phyloP scores from a whole-genome alignment of 1,284 basidiomycete genomes.

The Trichosporon sp. region DNA sequence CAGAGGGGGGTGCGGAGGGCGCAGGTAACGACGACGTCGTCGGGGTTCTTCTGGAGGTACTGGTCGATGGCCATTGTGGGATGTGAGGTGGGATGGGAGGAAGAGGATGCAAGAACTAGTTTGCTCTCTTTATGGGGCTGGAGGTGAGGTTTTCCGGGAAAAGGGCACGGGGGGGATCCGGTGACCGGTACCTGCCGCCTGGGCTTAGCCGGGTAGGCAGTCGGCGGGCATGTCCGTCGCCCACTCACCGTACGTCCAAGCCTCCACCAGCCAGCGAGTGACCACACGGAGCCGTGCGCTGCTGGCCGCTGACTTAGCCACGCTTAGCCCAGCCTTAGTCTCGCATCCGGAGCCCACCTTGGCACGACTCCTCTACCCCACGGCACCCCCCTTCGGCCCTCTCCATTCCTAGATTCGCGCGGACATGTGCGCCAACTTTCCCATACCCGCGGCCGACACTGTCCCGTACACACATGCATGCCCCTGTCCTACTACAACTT shows the following conservation, averaged over 20 bases:
- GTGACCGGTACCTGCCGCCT: conserved; percentile 6
- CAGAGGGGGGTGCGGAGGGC: conserved; percentile 39
- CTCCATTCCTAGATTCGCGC: neutral
- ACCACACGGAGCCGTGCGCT: neutral
- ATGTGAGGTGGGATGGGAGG: neutral
- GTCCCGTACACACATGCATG: neutral
- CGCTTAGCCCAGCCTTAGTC: neutral
- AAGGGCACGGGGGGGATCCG: neutral
- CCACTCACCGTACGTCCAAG: neutral
- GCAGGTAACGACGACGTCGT: conserved; percentile 32
- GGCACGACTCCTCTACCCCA: neutral
- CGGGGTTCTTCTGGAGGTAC: conserved; percentile 20
- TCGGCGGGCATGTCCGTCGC: neutral
- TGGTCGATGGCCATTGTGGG: conserved; percentile 17
- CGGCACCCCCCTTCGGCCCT: neutral
- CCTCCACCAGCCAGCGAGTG: neutral
- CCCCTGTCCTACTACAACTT: neutral
- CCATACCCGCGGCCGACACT: neutral
- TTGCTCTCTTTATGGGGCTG: neutral
- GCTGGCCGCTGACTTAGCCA: neutral
- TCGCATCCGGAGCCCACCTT: neutral
- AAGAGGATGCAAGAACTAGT: neutral
- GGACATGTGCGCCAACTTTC: conserved; percentile 1
- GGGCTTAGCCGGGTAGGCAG: neutral
- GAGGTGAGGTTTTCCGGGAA: neutral